These are phyloP conservation scores for Tephrocybe sp. DNA, from an alignment of 768 basidiomycete species.

Conservation along the genomic window DNA sequence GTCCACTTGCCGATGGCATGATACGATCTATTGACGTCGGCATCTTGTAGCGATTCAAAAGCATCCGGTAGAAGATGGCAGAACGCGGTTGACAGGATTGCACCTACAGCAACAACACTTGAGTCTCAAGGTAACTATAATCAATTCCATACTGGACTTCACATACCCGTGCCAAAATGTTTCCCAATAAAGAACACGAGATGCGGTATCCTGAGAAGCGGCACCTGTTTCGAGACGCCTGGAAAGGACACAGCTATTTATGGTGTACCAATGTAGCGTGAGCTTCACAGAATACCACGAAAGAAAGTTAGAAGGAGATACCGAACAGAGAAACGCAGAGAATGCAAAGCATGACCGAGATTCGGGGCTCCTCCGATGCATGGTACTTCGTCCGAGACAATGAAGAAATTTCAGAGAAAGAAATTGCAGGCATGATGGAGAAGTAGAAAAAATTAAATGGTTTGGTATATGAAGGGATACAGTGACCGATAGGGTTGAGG, in stretches of 20 bases:
- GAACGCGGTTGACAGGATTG: constrained; percentile 81
- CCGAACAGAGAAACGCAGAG: constrained; percentile 64
- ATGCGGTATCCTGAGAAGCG: constrained; percentile 57
- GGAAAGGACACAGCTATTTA: constrained; percentile 70
- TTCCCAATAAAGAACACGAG: constrained; percentile 82
- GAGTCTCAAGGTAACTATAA: neutral
- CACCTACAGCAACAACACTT: constrained; percentile 40
- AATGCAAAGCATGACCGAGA: constrained; percentile 46
- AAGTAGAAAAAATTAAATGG: neutral
- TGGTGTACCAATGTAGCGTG: neutral
- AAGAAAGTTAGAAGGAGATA: constrained; percentile 21
- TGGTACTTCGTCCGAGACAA: neutral
- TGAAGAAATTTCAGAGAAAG: neutral
- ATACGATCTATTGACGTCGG: constrained; percentile 42
- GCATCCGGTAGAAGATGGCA: constrained; percentile 79
- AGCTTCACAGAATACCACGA: neutral
- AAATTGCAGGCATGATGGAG: constrained; percentile 4
- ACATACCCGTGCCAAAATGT: constrained; percentile 75
- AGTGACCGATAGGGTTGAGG: neutral
- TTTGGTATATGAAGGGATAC: neutral
- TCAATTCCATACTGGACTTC: neutral
- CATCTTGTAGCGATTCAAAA: constrained; percentile 55
- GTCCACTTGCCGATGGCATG: constrained; percentile 52
- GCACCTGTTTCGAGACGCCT: constrained; percentile 51
- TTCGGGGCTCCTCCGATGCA: constrained; percentile 13